Conservation (phyloP, 163 green algal genomes). For the Trebouxiophyceae sp. region DNA sequence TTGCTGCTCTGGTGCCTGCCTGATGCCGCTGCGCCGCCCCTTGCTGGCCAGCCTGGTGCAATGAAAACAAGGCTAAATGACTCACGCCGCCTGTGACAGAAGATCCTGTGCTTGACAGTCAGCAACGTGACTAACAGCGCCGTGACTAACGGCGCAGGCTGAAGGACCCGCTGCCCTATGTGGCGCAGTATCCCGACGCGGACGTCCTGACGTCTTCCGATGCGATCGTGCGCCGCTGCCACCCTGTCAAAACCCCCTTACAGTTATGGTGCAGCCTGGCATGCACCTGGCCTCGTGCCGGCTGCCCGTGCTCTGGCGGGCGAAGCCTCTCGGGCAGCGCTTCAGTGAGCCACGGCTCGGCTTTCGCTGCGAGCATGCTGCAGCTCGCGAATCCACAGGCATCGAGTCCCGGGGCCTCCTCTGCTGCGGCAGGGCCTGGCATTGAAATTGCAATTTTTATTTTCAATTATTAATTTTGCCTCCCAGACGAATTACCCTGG, state of each 20-base stretch:
- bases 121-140: background rate
- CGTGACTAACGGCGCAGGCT: constrained; percentile 17
- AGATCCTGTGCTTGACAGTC: background rate
- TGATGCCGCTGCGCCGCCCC: background rate
- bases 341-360: background rate
- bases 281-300: background rate
- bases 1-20: background rate
- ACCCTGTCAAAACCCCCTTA: background rate
- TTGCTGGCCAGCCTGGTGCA: background rate
- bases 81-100: background rate
- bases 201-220: constrained; percentile 66
- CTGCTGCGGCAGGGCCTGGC: too few relatives aligned
- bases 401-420: too few relatives aligned
- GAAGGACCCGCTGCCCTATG: constrained; percentile 53
- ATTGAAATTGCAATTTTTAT: too few relatives aligned
- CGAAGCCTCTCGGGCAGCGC: background rate
- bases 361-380: too few relatives aligned
- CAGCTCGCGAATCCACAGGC: too few relatives aligned
- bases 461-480: too few relatives aligned
- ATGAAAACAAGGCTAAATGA: background rate
- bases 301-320: background rate
- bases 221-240: constrained; percentile 20
- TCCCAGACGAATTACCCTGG: background rate
- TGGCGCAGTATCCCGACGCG: constrained; percentile 43
- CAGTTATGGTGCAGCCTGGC: too few relatives aligned